These are phyloP conservation scores for Sporothrix globosa DNA, from an alignment of 2,329 filamentous ascomycete genomes.

Conservation along the genomic window DNA sequence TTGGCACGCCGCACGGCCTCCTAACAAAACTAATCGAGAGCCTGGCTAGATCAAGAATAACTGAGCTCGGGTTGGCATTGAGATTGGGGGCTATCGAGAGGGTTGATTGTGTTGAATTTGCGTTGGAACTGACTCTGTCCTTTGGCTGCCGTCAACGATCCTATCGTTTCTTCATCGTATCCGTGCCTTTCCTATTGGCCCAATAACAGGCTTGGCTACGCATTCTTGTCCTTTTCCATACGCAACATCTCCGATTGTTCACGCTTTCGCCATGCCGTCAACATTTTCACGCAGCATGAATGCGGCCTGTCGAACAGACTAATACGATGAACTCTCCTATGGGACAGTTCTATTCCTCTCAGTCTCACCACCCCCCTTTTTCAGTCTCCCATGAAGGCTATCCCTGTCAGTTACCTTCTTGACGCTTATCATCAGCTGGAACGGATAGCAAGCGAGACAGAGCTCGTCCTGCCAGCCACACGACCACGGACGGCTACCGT, in stretches of 20 bases:
- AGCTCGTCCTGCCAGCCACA: neutral
- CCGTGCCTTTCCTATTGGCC: too few relatives aligned
- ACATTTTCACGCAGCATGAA: neutral
- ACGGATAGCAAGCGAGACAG: neutral
- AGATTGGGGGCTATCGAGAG: too few relatives aligned
- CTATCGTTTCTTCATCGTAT: too few relatives aligned
- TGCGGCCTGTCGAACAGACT: neutral
- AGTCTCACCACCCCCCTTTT: neutral
- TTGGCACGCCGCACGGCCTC: neutral
- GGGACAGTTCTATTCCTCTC: neutral
- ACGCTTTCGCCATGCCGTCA: too few relatives aligned
- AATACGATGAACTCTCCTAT: neutral
- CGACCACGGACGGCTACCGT: neutral
- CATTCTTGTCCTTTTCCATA: too few relatives aligned
- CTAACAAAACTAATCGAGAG: too few relatives aligned
- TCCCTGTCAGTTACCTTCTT: neutral
- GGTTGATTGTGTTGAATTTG: too few relatives aligned
- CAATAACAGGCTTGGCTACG: too few relatives aligned
- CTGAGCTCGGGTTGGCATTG: too few relatives aligned
- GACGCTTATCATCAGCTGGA: slow-evolving; percentile 22
- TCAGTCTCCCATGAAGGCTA: neutral
- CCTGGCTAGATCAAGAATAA: neutral
- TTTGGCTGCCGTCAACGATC: too few relatives aligned
- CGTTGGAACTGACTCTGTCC: too few relatives aligned
- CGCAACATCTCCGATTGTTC: too few relatives aligned